These are phyloP conservation scores for Didymella pomorum DNA, from an alignment of 2,329 filamentous ascomycete genomes.

Conservation along the genomic window DNA sequence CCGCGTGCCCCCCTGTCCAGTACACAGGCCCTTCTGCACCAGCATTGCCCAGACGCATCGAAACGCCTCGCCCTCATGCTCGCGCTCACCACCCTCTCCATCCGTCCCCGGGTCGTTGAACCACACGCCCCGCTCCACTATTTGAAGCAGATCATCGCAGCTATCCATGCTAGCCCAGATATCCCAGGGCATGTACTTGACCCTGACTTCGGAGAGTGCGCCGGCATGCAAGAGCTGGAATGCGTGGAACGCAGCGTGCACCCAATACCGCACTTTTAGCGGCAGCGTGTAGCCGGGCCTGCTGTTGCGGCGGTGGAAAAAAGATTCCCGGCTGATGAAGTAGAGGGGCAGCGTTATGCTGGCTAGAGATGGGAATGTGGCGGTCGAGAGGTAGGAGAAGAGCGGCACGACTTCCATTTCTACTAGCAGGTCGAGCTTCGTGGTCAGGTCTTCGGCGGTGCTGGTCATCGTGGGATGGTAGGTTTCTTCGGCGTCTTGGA, in stretches of 20 bases:
- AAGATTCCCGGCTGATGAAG: slow-evolving; percentile 42
- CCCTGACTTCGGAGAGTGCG: slow-evolving; percentile 30
- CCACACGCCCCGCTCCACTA: slow-evolving; percentile 42
- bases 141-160: slow-evolving; percentile 37
- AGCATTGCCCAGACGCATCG: slow-evolving; percentile 38
- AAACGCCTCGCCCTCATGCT: slow-evolving; percentile 44
- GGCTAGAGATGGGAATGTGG: slow-evolving; percentile 34
- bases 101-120: slow-evolving; percentile 30
- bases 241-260: slow-evolving; percentile 41
- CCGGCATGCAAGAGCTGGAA: slow-evolving; percentile 31
- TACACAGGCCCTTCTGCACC: slow-evolving; percentile 16
- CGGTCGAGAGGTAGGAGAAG: slow-evolving; percentile 42
- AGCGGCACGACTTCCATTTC: slow-evolving; percentile 45
- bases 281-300: slow-evolving; percentile 39
- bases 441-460: slow-evolving; percentile 33
- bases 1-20: not conserved
- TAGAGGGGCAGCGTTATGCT: slow-evolving; percentile 45
- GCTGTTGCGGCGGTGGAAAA: slow-evolving; percentile 31
- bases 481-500: slow-evolving; percentile 39
- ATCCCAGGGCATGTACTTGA: slow-evolving; percentile 46
- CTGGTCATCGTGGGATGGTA: slow-evolving; percentile 24
- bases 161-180: slow-evolving; percentile 49
- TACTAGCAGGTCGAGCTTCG: slow-evolving; percentile 44
- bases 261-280: slow-evolving; percentile 46
- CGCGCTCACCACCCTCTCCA: slow-evolving; percentile 29